phyloP scores from a whole-genome alignment of 441 rosid genomes.

The Cnidoscolus chayamansa region DNA sequence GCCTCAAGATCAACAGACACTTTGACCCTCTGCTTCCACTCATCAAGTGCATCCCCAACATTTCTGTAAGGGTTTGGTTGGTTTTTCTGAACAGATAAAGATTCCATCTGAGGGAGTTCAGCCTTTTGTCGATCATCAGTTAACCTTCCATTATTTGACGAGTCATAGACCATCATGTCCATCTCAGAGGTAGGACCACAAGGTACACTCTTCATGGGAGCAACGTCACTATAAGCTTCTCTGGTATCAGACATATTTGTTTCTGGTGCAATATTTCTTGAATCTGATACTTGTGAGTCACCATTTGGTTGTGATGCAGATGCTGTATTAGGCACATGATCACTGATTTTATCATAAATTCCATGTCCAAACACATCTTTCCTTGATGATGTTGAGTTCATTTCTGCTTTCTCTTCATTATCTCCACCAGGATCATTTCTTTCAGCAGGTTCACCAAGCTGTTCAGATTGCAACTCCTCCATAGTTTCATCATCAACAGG shows the following conservation, averaged over 20 bases:
- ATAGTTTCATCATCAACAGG: conserved; percentile 49
- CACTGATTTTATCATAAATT: conserved; percentile 36
- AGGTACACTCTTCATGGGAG: conserved; percentile 52
- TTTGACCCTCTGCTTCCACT: conserved; percentile 92
- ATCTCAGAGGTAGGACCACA: conserved; percentile 46
- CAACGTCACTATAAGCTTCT: conserved; percentile 45
- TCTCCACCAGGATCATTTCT: conserved; percentile 38
- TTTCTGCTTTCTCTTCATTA: conserved; percentile 40
- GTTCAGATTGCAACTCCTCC: conserved; percentile 48
- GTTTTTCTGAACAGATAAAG: conserved; percentile 44
- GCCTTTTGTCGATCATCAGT: conserved; percentile 43
- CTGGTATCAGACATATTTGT: conserved; percentile 43
- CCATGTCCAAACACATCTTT: conserved; percentile 43
- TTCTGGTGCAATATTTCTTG: conserved; percentile 52
- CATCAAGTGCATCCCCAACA: conserved; percentile 77
- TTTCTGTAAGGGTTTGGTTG: conserved; percentile 78
- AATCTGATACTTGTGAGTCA: conserved; percentile 43
- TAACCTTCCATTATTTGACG: conserved; percentile 53
- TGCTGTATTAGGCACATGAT: conserved; percentile 45
- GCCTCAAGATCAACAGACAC: conserved; percentile 62
- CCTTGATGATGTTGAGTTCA: conserved; percentile 35
- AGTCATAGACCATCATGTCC: conserved; percentile 49
- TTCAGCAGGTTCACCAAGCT: conserved; percentile 41
- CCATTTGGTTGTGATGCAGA: conserved; percentile 58
- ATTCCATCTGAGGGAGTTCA: conserved; percentile 44